Percentiles rank a stretch among this genome's conserved stretches.
Evolutionary conservation across 176 grass and related monocot species (phyloP).

Genomic region (Triticum urartu): DNA sequence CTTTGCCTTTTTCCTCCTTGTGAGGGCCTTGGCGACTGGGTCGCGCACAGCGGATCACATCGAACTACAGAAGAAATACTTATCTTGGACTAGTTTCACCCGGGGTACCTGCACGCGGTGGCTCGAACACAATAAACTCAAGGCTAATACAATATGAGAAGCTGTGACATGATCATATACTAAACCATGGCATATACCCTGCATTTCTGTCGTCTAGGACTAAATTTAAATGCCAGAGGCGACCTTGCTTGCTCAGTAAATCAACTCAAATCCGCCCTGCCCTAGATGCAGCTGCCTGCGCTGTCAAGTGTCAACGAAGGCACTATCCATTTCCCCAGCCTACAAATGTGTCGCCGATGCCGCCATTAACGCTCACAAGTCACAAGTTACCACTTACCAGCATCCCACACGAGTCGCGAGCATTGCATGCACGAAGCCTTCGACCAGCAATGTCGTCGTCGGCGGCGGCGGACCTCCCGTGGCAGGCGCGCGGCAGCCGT

Average conservation of each 20-base stretch:
- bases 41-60: not conserved
- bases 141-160: not conserved
- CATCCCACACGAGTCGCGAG: not conserved
- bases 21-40: not conserved
- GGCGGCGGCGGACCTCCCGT: not conserved
- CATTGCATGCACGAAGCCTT: not conserved
- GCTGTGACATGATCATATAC: not conserved
- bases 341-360: not conserved
- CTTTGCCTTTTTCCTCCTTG: too few relatives aligned
- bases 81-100: not conserved
- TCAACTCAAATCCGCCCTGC: constrained; percentile 21
- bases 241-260: not conserved
- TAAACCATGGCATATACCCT: not conserved
- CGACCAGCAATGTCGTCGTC: not conserved
- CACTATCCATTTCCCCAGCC: not conserved
- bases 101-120: not conserved
- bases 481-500: not conserved
- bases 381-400: too few relatives aligned
- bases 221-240: not conserved
- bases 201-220: not conserved
- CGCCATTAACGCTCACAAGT: not conserved
- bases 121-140: not conserved
- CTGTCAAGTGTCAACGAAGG: not conserved
- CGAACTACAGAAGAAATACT: not conserved
- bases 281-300: constrained; percentile 29